phyloP scores from a whole-genome alignment of 2,329 filamentous ascomycete genomes.

The Diaporthe aspalathi region DNA sequence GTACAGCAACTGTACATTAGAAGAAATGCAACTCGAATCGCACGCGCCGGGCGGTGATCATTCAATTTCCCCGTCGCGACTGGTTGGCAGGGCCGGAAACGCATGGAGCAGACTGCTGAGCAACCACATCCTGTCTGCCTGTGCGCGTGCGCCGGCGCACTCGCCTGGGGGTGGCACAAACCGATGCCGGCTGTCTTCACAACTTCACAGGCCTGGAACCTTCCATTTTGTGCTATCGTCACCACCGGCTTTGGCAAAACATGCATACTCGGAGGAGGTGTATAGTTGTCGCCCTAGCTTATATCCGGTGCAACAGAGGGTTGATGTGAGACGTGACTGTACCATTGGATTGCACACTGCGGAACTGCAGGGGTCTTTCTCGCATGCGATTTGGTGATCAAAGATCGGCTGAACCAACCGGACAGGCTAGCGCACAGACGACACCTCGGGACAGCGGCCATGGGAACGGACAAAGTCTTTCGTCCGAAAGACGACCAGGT shows the following conservation, averaged over 20 bases:
- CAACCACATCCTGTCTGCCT: neutral
- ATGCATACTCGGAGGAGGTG: neutral
- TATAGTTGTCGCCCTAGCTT: constrained; percentile 4
- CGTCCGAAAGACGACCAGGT: constrained; percentile 1
- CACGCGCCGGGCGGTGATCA: neutral
- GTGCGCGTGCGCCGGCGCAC: neutral
- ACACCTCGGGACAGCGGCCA: neutral
- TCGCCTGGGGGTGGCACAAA: neutral
- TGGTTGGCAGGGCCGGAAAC: neutral
- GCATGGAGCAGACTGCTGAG: constrained; percentile 2
- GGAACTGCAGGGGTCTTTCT: constrained; percentile 11
- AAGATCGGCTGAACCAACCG: constrained; percentile 27
- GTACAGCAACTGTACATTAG: neutral
- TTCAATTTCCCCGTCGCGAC: neutral
- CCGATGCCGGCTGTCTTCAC: neutral
- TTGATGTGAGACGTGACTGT: constrained; percentile 15
- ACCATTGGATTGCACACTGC: neutral
- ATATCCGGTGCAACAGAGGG: constrained; percentile 17
- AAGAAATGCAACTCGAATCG: neutral
- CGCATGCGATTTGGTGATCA: constrained; percentile 27
- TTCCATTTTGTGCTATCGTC: constrained; percentile 4
- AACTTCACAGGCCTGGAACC: neutral
- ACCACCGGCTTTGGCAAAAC: constrained; percentile 21
- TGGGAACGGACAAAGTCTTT: constrained; percentile 12
- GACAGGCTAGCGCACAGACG: constrained; percentile 20